Evolutionary conservation across 192 early-diverging fungal genomes (phyloP).

Genomic region (Radiomyces spectabilis): DNA sequence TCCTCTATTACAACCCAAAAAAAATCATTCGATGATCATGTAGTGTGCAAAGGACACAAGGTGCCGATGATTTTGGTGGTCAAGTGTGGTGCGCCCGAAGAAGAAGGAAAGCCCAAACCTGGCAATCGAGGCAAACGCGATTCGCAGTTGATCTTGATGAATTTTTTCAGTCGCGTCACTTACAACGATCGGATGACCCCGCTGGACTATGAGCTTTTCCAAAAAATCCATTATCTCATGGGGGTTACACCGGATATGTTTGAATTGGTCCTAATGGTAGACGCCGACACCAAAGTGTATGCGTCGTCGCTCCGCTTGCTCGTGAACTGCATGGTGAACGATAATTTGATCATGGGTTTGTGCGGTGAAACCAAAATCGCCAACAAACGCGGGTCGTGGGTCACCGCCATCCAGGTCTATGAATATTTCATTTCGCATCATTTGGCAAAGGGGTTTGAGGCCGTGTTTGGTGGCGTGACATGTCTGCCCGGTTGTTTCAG

Average conservation of each 20-base stretch:
- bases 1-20: too few relatives aligned
- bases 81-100: conserved; percentile 65
- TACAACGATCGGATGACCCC: conserved; percentile 88
- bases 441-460: conserved; percentile 90
- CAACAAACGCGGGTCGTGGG: conserved; percentile 87
- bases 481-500: conserved; percentile 97
- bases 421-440: conserved; percentile 99
- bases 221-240: conserved; percentile 72
- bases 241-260: conserved; percentile 86
- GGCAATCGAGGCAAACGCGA: conserved; percentile 96
- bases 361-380: conserved; percentile 97
- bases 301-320: conserved; percentile 69
- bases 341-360: conserved; percentile 88
- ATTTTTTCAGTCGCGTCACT: conserved; percentile 81
- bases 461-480: conserved; percentile 95
- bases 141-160: conserved; percentile 94
- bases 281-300: conserved; percentile 90
- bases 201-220: conserved; percentile 91
- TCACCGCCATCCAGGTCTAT: conserved; percentile 94
- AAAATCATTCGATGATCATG: too few relatives aligned
- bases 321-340: conserved; percentile 87
- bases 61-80: conserved; percentile 64
- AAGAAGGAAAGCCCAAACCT: conserved; percentile 66
- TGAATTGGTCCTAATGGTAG: conserved; percentile 78
- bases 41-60: conserved; percentile 46